A percentile compares a stretch with the other conserved stretches of the same genome.
These are phyloP conservation scores for Drechslerella dactyloides DNA, from an alignment of 2,329 filamentous ascomycete genomes.

Conservation along the genomic window DNA sequence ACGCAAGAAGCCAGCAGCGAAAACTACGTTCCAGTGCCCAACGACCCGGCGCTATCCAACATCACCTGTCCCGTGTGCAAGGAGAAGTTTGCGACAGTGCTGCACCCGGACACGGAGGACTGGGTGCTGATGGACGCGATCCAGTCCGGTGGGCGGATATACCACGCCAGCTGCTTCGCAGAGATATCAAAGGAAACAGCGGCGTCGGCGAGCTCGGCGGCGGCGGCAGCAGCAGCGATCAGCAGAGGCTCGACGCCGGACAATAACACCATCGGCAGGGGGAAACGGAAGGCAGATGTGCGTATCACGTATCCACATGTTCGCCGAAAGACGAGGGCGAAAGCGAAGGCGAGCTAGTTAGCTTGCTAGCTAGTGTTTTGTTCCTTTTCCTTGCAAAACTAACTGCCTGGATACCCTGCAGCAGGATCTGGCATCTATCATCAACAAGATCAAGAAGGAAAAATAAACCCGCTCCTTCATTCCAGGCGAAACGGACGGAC, in stretches of 20 bases:
- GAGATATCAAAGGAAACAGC: constrained; percentile 78
- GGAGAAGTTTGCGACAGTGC: constrained; percentile 89
- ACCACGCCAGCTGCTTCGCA: constrained; percentile 85
- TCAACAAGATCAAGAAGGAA: constrained; percentile 44
- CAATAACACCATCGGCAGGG: constrained; percentile 33
- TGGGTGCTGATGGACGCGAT: constrained; percentile 95
- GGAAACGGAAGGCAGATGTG: constrained; percentile 47
- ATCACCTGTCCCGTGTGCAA: constrained; percentile 91
- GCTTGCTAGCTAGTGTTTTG: background rate
- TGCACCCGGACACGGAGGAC: constrained; percentile 90
- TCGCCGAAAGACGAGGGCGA: background rate
- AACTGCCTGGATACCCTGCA: constrained; percentile 22
- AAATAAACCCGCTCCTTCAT: constrained; percentile 11
- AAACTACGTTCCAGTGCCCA: constrained; percentile 78
- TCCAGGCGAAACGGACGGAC: too few relatives aligned
- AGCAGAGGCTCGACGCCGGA: constrained; percentile 47
- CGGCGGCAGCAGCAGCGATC: constrained; percentile 56
- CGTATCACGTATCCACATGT: constrained; percentile 25
- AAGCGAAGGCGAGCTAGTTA: background rate
- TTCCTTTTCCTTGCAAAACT: too few relatives aligned
- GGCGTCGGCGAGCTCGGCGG: constrained; percentile 55
- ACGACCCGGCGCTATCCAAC: constrained; percentile 75
- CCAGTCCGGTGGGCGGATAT: constrained; percentile 77
- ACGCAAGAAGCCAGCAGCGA: constrained; percentile 42
- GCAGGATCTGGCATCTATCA: constrained; percentile 45